phyloP scores from a whole-genome alignment of 2,329 filamentous ascomycete genomes.

The Geoglossum cookeanum region DNA sequence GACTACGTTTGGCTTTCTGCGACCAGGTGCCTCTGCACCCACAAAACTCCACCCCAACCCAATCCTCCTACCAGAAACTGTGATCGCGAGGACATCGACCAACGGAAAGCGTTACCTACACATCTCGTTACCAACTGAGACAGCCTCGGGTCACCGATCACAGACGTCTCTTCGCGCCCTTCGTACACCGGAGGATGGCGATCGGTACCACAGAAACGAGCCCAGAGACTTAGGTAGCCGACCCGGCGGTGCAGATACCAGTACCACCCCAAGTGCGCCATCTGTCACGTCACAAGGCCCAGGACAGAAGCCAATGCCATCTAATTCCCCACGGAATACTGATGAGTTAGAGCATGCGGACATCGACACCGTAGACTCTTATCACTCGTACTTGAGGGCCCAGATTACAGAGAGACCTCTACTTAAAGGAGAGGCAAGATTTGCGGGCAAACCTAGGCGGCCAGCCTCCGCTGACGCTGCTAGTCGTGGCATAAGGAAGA shows the following conservation, averaged over 20 bases:
- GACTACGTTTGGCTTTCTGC: not conserved
- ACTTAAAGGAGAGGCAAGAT: not conserved
- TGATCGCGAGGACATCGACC: conserved; percentile 1
- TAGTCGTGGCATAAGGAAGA: not conserved
- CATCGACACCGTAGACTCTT: not conserved
- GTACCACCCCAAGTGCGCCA: not conserved
- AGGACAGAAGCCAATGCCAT: not conserved
- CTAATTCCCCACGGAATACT: not conserved
- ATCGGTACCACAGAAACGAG: not conserved
- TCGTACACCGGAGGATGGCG: not conserved
- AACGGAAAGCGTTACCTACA: conserved; percentile 4
- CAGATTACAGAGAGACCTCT: not conserved
- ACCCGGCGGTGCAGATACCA: not conserved
- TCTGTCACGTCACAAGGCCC: not conserved
- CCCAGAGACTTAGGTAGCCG: not conserved
- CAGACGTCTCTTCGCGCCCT: not conserved
- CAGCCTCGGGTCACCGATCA: not conserved
- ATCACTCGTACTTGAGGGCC: not conserved
- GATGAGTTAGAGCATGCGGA: not conserved
- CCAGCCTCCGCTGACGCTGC: not conserved
- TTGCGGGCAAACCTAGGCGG: not conserved
- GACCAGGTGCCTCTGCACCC: not conserved
- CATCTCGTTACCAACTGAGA: not conserved
- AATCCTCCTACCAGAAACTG: not conserved
- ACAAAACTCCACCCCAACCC: not conserved